Conservation (phyloP, 139 green algal species). For the Pleodorina starrii region DNA sequence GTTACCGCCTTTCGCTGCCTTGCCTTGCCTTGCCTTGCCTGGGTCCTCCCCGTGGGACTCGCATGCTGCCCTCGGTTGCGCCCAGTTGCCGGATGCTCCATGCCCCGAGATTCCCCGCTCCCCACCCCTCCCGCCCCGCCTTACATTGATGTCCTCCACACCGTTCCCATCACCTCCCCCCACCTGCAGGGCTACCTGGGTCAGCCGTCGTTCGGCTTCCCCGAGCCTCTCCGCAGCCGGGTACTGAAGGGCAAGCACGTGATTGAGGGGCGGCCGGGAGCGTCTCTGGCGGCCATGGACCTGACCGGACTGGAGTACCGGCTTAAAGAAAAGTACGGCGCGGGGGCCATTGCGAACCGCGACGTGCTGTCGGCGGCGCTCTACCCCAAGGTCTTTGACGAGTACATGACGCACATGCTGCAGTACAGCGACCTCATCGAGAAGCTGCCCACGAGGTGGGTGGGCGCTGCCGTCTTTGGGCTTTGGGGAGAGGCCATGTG, state of each 20-base stretch:
- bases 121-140: too few relatives aligned
- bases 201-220: constrained; percentile 85
- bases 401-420: constrained; percentile 78
- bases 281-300: constrained; percentile 75
- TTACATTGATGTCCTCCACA: too few relatives aligned
- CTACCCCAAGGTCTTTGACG: constrained; percentile 92
- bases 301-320: constrained; percentile 74
- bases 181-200: constrained; percentile 76
- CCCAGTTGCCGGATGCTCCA: too few relatives aligned
- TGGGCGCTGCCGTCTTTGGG: too few relatives aligned
- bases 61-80: too few relatives aligned
- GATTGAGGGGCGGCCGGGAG: constrained; percentile 75
- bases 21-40: too few relatives aligned
- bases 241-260: constrained; percentile 83
- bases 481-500: too few relatives aligned
- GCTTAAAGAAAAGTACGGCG: constrained; percentile 75
- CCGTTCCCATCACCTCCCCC: not conserved
- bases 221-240: constrained; percentile 85
- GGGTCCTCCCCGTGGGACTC: too few relatives aligned
- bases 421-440: constrained; percentile 81
- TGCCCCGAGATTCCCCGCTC: too few relatives aligned
- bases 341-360: constrained; percentile 65
- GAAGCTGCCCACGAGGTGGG: constrained; percentile 83
- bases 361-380: constrained; percentile 89
- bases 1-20: too few relatives aligned